Conservation (phyloP, 768 basidiomycete species). For the Trametes meyenii region DNA sequence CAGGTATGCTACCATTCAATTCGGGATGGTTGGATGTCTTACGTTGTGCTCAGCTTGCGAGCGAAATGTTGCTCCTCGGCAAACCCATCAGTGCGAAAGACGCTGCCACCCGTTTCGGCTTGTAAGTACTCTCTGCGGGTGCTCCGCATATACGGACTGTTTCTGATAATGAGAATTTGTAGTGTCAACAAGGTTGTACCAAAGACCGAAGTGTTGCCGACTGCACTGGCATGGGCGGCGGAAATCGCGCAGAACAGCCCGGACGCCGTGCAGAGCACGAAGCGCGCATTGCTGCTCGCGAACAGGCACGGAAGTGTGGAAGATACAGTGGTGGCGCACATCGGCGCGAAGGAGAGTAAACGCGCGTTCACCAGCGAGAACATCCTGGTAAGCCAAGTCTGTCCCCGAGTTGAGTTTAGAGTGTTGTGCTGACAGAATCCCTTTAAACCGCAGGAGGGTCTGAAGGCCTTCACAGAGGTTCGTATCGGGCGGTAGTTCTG, state of each 20-base stretch:
- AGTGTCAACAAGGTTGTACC: conserved; percentile 78
- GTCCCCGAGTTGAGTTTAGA: too few species aligned
- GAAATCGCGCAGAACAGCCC: conserved; percentile 69
- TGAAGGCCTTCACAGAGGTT: conserved; percentile 70
- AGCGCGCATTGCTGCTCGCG: conserved; percentile 61
- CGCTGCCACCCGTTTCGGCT: conserved; percentile 70
- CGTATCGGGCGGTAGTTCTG: conserved; percentile 19
- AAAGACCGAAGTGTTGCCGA: conserved; percentile 51
- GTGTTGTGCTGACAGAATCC: not conserved
- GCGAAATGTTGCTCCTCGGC: conserved; percentile 78
- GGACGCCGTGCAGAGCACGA: conserved; percentile 78
- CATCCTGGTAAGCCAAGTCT: conserved; percentile 58
- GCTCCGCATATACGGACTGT: not conserved
- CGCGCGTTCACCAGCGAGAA: conserved; percentile 64
- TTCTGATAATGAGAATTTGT: not conserved
- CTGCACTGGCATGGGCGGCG: conserved; percentile 64
- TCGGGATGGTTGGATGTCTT: conserved; percentile 9
- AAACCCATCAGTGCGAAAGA: conserved; percentile 66
- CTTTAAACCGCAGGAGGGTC: conserved; percentile 55
- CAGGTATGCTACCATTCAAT: conserved; percentile 53
- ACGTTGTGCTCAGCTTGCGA: conserved; percentile 53
- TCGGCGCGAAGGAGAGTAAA: conserved; percentile 50
- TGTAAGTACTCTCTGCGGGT: conserved; percentile 47
- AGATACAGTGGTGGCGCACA: conserved; percentile 50
- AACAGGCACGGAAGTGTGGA: conserved; percentile 55